phyloP scores from a whole-genome alignment of 148 eudicot genomes.

The Vaccinium darrowii region DNA sequence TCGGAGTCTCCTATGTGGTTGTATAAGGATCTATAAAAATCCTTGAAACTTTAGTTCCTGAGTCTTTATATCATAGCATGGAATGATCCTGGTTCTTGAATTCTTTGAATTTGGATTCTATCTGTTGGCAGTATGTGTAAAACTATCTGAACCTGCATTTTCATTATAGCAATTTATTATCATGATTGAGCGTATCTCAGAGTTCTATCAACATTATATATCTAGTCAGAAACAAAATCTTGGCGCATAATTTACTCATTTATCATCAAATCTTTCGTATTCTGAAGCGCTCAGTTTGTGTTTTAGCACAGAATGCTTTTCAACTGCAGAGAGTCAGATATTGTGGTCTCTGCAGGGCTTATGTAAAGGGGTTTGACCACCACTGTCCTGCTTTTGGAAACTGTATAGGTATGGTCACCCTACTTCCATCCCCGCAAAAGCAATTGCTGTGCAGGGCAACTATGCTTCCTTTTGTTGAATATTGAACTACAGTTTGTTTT shows the following conservation, averaged over 20 bases:
- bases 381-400: slow-evolving; percentile 94
- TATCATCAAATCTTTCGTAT: not conserved
- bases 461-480: not conserved
- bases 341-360: slow-evolving; percentile 63
- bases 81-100: not conserved
- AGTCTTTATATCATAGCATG: not conserved
- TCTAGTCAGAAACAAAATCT: not conserved
- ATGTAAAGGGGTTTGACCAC: slow-evolving; percentile 80
- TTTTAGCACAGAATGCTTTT: slow-evolving; percentile 5
- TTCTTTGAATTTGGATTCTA: not conserved
- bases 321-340: slow-evolving; percentile 46
- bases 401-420: slow-evolving; percentile 62
- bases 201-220: not conserved
- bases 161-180: not conserved
- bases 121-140: not conserved
- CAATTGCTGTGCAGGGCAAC: not conserved
- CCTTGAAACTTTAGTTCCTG: not conserved
- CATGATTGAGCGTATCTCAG: not conserved
- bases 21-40: not conserved
- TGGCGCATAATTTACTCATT: not conserved
- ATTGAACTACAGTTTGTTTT: not conserved
- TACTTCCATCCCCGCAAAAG: not conserved
- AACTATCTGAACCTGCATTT: not conserved
- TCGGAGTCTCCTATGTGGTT: not conserved
- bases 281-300: not conserved